Base-by-base conservation (phyloP, 345 rosid genomes). In the Brassica juncea region DNA sequence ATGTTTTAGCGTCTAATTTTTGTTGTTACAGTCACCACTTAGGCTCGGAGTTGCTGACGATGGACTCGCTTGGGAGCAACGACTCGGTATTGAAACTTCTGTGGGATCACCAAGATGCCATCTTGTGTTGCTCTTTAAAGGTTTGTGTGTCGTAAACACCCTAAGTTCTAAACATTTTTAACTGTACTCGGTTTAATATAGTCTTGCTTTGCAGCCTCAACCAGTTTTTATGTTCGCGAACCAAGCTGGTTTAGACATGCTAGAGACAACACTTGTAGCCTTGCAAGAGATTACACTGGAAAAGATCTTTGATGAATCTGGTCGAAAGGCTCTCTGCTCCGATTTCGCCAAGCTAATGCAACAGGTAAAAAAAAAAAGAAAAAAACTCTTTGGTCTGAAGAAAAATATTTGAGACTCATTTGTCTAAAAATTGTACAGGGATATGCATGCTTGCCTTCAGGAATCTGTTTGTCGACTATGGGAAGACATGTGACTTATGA, bases 211-310 rank as follows among this genome's bases (percentile, higher is more conserved):
- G 85, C 88, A 96, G 99, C 82, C 97, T 2, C 81, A 78, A 42
- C 97, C 98, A 0, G 93, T 93, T 70, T 92, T 96, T 85, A 87
- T 86, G 77, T 96, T 96, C 52, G 98, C 97, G 8, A 96, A 96
- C 83, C 98, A 96, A 78, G 99, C 97, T 0, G 99, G 99, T 63
- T 89, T 96, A 10, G 98, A 96, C 88, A 96, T 96, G 99, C 87
- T 93, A 55, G 99, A 96, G 87, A 96, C 99, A 14, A 96, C 99
- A 19, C 85, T 96, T 30, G 90, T 93, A 77, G 93, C 99, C 47
- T 86, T 96, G 44, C 99, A 96, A 86, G 99, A 96, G 66, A 90
- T 96, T 74, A 88, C 94, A 6, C 86, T 96, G 10, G 99, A 96
- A 62, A 93, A 89, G 82, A 93, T 93, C 62, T 92, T 96, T 0